Evolutionary conservation across 2,329 filamentous ascomycete genomes (phyloP).

Genomic region (Sclerotinia glacialis): DNA sequence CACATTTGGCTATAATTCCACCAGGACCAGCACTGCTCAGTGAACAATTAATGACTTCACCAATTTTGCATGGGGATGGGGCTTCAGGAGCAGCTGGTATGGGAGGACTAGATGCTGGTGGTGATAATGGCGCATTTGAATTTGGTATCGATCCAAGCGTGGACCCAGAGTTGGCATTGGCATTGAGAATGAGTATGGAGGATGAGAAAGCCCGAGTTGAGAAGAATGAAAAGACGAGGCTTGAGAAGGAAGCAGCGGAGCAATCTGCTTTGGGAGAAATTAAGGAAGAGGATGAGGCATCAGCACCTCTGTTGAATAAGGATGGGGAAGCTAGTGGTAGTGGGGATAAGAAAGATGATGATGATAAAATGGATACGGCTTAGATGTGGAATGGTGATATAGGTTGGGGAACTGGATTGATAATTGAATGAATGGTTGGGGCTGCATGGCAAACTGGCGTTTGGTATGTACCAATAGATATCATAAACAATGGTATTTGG

Average conservation of each 20-base stretch:
- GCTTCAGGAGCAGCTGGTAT: slow-evolving; percentile 56
- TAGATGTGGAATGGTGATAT: slow-evolving; percentile 47
- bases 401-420: slow-evolving; percentile 75
- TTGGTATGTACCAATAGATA: slow-evolving; percentile 40
- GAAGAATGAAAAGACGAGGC: slow-evolving; percentile 61
- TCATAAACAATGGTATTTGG: slow-evolving; percentile 26
- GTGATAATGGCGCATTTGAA: slow-evolving; percentile 64
- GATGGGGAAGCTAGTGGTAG: slow-evolving; percentile 64
- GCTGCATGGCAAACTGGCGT: slow-evolving; percentile 39
- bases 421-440: slow-evolving; percentile 50
- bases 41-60: slow-evolving; percentile 84
- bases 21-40: slow-evolving; percentile 89
- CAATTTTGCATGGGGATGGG: slow-evolving; percentile 83
- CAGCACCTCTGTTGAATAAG: slow-evolving; percentile 60
- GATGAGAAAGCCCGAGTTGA: slow-evolving; percentile 95
- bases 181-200: slow-evolving; percentile 95
- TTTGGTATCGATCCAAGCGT: slow-evolving; percentile 88
- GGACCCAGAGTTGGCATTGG: slow-evolving; percentile 91
- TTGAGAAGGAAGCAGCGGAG: slow-evolving; percentile 65
- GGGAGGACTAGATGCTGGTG: slow-evolving; percentile 50
- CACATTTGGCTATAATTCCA: slow-evolving; percentile 84
- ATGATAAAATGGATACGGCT: slow-evolving; percentile 93
- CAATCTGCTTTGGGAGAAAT: slow-evolving; percentile 79
- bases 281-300: slow-evolving; percentile 71
- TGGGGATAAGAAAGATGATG: slow-evolving; percentile 55